Evolutionary conservation across 2,329 filamentous ascomycete species (phyloP).

Genomic region (Penicillium fuscoglaucum): DNA sequence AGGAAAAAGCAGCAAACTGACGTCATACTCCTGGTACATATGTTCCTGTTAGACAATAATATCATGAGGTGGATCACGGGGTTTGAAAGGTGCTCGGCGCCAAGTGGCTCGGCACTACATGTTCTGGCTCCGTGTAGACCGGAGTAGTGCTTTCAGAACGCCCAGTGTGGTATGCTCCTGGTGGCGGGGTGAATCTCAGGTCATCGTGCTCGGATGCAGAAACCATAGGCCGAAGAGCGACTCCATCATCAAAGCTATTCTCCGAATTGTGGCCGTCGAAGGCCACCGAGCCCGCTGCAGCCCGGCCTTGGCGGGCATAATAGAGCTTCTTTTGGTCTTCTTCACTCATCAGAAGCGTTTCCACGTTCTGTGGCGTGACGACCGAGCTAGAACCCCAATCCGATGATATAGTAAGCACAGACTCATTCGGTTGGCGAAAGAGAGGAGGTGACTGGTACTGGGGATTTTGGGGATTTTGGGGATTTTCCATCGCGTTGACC

Average conservation of each 20-base stretch:
- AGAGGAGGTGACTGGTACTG: conserved; percentile 55
- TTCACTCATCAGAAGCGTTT: conserved; percentile 70
- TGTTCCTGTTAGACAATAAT: conserved; percentile 11
- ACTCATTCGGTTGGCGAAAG: conserved; percentile 62
- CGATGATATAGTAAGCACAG: conserved; percentile 54
- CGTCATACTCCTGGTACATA: conserved; percentile 1
- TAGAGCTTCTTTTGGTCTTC: conserved; percentile 75
- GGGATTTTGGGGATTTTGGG: conserved; percentile 47
- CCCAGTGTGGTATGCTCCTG: neutral
- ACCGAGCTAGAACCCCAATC: conserved; percentile 61
- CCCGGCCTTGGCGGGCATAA: conserved; percentile 58
- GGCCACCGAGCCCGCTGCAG: conserved; percentile 17
- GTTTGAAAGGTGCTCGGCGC: neutral
- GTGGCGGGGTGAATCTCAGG: neutral
- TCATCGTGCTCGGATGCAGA: neutral
- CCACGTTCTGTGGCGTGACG: conserved; percentile 66
- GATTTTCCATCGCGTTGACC: conserved; percentile 42
- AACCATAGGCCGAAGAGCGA: neutral
- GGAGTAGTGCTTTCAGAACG: neutral
- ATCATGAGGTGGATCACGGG: conserved; percentile 4
- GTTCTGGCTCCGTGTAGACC: neutral
- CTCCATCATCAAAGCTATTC: conserved; percentile 1
- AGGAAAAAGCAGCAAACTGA: neutral
- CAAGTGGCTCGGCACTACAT: neutral
- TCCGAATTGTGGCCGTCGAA: neutral